A percentile compares a stretch with the other conserved stretches of the same genome.
Evolutionary conservation across 768 basidiomycete genomes (phyloP).

Genomic region (Boletus subcaerulescens): DNA sequence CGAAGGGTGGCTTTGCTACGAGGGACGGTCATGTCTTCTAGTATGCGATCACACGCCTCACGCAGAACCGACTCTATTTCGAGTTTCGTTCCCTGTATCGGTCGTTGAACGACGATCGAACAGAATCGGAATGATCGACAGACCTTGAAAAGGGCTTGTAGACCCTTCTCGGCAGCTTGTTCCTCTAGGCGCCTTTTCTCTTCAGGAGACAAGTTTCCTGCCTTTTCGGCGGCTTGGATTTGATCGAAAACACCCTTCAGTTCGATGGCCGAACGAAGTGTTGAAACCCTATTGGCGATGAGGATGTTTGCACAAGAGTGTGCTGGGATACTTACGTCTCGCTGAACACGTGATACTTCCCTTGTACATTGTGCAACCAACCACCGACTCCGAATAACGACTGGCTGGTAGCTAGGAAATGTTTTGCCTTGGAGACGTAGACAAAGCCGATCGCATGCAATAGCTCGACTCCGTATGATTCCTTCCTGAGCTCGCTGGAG

Average conservation of each 20-base stretch:
- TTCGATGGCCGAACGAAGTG: conserved; percentile 81
- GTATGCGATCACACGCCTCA: conserved; percentile 81
- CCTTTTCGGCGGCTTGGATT: conserved; percentile 85
- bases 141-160: conserved; percentile 90
- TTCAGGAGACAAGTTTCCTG: conserved; percentile 73
- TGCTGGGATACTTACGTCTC: conserved; percentile 65
- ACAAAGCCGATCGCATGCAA: conserved; percentile 85
- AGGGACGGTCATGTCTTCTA: conserved; percentile 54
- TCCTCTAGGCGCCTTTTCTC: conserved; percentile 84
- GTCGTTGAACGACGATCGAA: background rate
- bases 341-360: conserved; percentile 90
- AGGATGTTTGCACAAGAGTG: background rate
- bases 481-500: conserved; percentile 71
- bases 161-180: conserved; percentile 88
- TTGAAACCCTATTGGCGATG: conserved; percentile 62
- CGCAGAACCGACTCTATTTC: conserved; percentile 88
- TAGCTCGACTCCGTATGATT: conserved; percentile 86
- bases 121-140: background rate
- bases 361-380: conserved; percentile 90
- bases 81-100: conserved; percentile 75
- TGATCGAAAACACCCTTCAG: conserved; percentile 89
- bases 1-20: conserved; percentile 63
- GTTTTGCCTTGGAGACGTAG: conserved; percentile 79
- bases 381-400: conserved; percentile 80
- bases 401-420: conserved; percentile 71